phyloP scores from a whole-genome alignment of 805 yeast genomes.

The Yamadazyma philogaea region DNA sequence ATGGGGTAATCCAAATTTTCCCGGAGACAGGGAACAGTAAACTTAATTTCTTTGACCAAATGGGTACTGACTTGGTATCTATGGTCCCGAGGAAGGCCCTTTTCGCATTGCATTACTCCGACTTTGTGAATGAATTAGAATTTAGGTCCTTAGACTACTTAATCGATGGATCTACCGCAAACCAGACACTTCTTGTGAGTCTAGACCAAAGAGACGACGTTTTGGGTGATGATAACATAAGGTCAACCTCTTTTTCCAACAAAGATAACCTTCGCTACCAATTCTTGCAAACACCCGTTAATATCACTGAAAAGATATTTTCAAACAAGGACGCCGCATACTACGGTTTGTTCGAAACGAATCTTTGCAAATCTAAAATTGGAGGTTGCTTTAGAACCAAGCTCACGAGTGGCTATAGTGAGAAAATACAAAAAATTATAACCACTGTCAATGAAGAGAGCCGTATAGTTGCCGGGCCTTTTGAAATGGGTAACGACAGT shows the following conservation, averaged over 20 bases:
- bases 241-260: slow-evolving; percentile 25
- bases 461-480: slow-evolving; percentile 42
- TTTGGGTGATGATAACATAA: slow-evolving; percentile 23
- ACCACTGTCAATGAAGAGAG: slow-evolving; percentile 55
- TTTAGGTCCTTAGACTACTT: slow-evolving; percentile 55
- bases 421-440: slow-evolving; percentile 2
- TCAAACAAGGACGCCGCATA: slow-evolving; percentile 4
- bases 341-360: slow-evolving; percentile 45
- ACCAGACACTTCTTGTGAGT: slow-evolving; percentile 63
- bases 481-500: slow-evolving; percentile 54
- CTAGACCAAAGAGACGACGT: slow-evolving; percentile 33
- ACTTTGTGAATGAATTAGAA: slow-evolving; percentile 66
- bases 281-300: slow-evolving; percentile 49
- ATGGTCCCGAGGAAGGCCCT: slow-evolving; percentile 36
- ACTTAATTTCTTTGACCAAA: slow-evolving; percentile 18
- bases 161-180: slow-evolving; percentile 49
- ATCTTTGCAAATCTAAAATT: slow-evolving; percentile 58
- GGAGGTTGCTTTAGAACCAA: slow-evolving; percentile 50
- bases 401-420: slow-evolving; percentile 23
- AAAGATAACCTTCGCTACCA: slow-evolving; percentile 55
- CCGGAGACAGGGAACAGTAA: slow-evolving; percentile 9
- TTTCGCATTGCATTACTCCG: slow-evolving; percentile 46
- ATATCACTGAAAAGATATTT: slow-evolving; percentile 19
- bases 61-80: slow-evolving; percentile 21
- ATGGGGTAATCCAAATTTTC: slow-evolving; percentile 37